phyloP scores from a whole-genome alignment of 176 grass and related monocot species.

The Panicum miliaceum region DNA sequence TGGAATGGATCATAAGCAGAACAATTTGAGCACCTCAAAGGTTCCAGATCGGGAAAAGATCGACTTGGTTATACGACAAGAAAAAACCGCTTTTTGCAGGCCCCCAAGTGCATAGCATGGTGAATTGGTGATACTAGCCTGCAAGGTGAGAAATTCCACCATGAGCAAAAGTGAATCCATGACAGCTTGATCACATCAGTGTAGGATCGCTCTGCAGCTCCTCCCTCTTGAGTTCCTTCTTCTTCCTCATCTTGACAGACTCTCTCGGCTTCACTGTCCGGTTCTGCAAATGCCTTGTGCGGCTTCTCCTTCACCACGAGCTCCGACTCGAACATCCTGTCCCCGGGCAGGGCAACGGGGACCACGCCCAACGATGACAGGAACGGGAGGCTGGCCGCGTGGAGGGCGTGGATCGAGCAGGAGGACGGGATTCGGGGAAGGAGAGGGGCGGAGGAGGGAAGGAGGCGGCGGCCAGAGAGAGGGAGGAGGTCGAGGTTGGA shows the following conservation, averaged over 20 bases:
- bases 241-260: conserved; percentile 74
- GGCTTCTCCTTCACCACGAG: conserved; percentile 82
- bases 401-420: conserved; percentile 59
- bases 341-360: conserved; percentile 66
- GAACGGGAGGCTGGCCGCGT: conserved; percentile 65
- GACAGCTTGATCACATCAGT: conserved; percentile 86
- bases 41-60: conserved; percentile 21
- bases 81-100: no score
- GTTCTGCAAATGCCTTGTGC: conserved; percentile 62
- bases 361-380: conserved; percentile 50
- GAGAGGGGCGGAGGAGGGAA: conserved; percentile 41
- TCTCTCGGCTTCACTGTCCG: conserved; percentile 48
- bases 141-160: no score
- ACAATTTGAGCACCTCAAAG: neutral
- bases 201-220: conserved; percentile 34
- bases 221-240: conserved; percentile 54
- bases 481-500: no score
- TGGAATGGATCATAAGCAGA: no score
- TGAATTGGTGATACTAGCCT: no score
- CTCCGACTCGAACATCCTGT: conserved; percentile 80
- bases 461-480: conserved; percentile 44
- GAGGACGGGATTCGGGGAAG: no score
- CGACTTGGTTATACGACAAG: conserved; percentile 46
- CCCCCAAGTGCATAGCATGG: no score
- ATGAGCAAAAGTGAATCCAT: no score